Evolutionary conservation across 202 grass and related monocot genomes (phyloP).

Genomic region (Hordeum pubiflorum): DNA sequence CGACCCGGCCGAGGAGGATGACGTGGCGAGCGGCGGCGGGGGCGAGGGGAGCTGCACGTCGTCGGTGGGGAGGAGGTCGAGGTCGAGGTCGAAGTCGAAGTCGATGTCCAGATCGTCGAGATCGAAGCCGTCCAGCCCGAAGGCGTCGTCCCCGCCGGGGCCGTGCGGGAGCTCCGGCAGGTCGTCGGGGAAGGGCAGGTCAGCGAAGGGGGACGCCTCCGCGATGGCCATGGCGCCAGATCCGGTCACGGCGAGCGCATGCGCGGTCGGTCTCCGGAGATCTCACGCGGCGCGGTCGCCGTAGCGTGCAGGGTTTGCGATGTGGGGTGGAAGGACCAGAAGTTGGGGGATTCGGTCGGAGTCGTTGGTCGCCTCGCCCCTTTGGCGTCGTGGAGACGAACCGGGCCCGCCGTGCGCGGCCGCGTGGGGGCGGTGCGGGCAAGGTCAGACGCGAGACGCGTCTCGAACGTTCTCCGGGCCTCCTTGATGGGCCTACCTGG

Average conservation of each 20-base stretch:
- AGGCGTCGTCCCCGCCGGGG: slow-evolving; percentile 1
- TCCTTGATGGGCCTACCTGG: neutral
- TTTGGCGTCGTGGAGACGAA: slow-evolving; percentile 18
- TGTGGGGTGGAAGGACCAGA: neutral
- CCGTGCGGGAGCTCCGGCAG: slow-evolving; percentile 21
- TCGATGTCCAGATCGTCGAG: slow-evolving; percentile 50
- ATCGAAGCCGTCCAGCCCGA: slow-evolving; percentile 28
- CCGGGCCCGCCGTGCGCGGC: neutral
- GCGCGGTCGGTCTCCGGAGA: neutral
- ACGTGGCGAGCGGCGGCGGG: slow-evolving; percentile 20
- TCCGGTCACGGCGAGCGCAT: slow-evolving; percentile 32
- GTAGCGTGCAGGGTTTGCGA: slow-evolving; percentile 26
- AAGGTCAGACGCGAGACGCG: neutral
- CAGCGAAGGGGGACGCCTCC: slow-evolving; percentile 32
- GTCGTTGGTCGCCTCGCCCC: neutral
- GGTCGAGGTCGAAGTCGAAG: slow-evolving; percentile 40
- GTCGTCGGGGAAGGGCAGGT: slow-evolving; percentile 20
- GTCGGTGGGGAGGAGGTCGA: slow-evolving; percentile 40
- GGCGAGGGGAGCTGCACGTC: slow-evolving; percentile 28
- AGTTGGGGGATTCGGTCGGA: slow-evolving; percentile 1
- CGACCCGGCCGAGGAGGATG: slow-evolving; percentile 31
- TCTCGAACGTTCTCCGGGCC: slow-evolving; percentile 35
- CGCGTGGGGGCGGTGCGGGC: neutral
- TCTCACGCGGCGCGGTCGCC: slow-evolving; percentile 19
- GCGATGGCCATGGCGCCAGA: slow-evolving; percentile 31